Evolutionary conservation across 2,329 filamentous ascomycete species (phyloP), one percentile per base, ranked within the genome.

Genomic region (Teratosphaeria zuluensis): DNA sequence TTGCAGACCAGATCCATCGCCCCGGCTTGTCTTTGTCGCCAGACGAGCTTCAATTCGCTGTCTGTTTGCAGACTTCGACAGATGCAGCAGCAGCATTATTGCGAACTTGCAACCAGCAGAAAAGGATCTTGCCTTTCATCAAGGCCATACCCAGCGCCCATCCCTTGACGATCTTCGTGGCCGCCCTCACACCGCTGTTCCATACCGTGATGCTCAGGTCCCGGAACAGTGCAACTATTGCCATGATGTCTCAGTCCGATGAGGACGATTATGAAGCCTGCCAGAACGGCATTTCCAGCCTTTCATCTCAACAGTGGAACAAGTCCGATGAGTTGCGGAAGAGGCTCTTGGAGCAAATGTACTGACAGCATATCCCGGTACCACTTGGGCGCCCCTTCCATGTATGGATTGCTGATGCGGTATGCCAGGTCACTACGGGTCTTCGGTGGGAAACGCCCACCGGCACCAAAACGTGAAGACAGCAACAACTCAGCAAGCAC

Each of bases 61-160:
- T 53, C 11, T 58, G 56, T 32, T 24, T 60, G 21, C 59, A 60
- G 30, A 58, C 46, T 19, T 32, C 55, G n/a, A 60, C 56, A 8
- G 56, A 58, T 24, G 59, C 59, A 3, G 59, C 59, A 11, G 35
- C 28, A 21, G 38, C 35, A 16, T 24, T 60, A 7, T 35, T 58
- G 21, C 35, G 51, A 3, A 53, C 42, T 16, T 21, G 33, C 19
- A 31, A 56, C 48, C 46, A 21, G 28, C 58, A 58, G 30, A 30
- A 48, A 7, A 2, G 32, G 4, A 51, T 55, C 30, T 12, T 46
- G 7, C 21, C 56, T 16, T 55, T 46, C 56, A 55, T 58, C 32
- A 58, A 55, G 30, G 16, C 28, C 42, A 56, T 53, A 24, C 59
- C 59, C 9, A 56, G 48, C 52, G 35, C 21, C 14, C 59, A 58